Base-by-base conservation (phyloP, 179 eudicot genomes). In the Amaranthus tricolor region DNA sequence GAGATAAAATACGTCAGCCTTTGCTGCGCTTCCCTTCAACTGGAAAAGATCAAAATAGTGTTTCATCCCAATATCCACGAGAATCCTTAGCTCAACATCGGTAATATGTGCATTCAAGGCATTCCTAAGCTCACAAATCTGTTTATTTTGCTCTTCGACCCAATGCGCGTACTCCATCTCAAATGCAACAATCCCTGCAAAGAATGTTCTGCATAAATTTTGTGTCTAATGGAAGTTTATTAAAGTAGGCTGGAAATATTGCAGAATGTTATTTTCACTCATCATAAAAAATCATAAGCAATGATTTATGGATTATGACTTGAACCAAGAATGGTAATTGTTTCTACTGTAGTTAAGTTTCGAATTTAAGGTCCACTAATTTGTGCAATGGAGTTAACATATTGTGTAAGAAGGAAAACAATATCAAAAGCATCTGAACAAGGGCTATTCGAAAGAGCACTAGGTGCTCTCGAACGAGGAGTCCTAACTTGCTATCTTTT, bases 81-180 rank as follows among this genome's bases (percentile, higher is more conserved):
- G 86, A 54, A 69, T 76, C 71, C 78, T 78, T 58, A 96, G 91
- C 71, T 90, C 91, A 60, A 49, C 70, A 57, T 96, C 99, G 68
- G 73, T 78, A 59, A 76, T 66, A 62, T 83, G 80, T 43, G 89
- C 79, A 76, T 86, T 80, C 82, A 96, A 81, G 75, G 94, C 94
- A 16, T 81, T 83, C 76, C 88, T 89, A 16, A 96, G 82, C 48
- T 90, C 90, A 43, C 84, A 76, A 24, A 84, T 84, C 74, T 89
- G 93, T 63, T 82, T 89, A 69, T 94, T 84, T 81, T 90, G 96
- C 79, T 85, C 87, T 74, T 89, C 98, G 12, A 93, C 83, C 99
- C 99, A 96, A 44, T 80, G 89, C 45, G 82, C 89, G 64, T 96
- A 96, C 74, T 86, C 96, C 85, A 85, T 78, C 87, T 96, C 93